Base-by-base conservation (phyloP, 116 monocot genomes). In the Papilionanthe hybrid region DNA sequence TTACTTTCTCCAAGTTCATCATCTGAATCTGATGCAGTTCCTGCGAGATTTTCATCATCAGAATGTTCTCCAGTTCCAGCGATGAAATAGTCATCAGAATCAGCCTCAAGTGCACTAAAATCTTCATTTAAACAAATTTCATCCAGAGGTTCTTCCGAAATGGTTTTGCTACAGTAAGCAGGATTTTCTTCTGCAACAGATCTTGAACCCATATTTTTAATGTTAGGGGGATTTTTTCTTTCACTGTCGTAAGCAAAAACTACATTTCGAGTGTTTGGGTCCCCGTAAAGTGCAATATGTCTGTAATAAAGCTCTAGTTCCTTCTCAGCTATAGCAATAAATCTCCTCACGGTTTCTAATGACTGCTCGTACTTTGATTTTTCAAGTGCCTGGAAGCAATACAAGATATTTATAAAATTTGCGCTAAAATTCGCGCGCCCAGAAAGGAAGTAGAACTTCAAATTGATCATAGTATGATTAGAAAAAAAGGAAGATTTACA, bases 361-460 rank as follows among this genome's bases (percentile, higher is more conserved):
- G 93, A 95, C 67, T 95, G 95, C 79, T 95, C 95, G 78, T 95
- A 93, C 78, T 95, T 95, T 10, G 95, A 95, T 79, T 95, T 95
- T 80, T 93, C 93, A 79, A 95, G 95, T 79, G 95, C 92, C 95
- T 95, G 81, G 13, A 87, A 84, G 77, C 23, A 82, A 42, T 9
- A 58, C 1, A 55, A 19, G 11, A n/a, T 32, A 27, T 58, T 78
- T 20, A 5, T 78, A n/a, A 78, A 37, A 22, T 57, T 78, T 37
- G 47, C 28, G n/a, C n/a, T n/a, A n/a, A n/a, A n/a, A n/a, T n/a
- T n/a, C n/a, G n/a, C n/a, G 28, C 7, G 57, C 50, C 41, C 6
- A 79, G 72, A 76, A 74, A 20, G 8, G 18, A 53, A 76, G 32
- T 29, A 42, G 30, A 19, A 74, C 10, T 45, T 17, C 63, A 9